These are phyloP conservation scores for Wickerhamiella siamensis DNA, from an alignment of 805 yeast species.

Conservation along the genomic window DNA sequence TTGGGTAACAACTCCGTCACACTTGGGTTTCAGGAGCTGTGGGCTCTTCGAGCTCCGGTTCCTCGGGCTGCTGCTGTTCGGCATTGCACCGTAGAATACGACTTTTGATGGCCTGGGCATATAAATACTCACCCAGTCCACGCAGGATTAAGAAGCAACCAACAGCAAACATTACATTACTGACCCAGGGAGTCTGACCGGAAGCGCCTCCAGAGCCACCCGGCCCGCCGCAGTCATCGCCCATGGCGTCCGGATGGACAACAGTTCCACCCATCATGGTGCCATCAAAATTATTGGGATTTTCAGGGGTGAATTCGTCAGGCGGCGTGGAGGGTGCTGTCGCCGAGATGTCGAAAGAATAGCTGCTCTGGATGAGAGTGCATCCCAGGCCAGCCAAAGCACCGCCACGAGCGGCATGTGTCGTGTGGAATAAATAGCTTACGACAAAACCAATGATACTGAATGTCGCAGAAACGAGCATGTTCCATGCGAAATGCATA, in stretches of 20 bases:
- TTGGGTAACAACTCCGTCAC: neutral
- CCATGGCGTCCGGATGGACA: slow-evolving; percentile 7
- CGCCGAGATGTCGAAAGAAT: slow-evolving; percentile 37
- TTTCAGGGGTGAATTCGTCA: slow-evolving; percentile 35
- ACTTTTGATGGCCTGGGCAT: slow-evolving; percentile 65
- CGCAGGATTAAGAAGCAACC: slow-evolving; percentile 55
- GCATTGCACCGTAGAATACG: slow-evolving; percentile 29
- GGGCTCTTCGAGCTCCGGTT: neutral
- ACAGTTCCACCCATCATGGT: slow-evolving; percentile 12
- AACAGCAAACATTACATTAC: slow-evolving; percentile 47
- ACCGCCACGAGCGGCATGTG: slow-evolving; percentile 95
- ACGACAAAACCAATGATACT: slow-evolving; percentile 86
- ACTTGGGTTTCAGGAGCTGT: neutral
- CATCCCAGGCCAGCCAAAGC: slow-evolving; percentile 83
- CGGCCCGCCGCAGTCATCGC: slow-evolving; percentile 8
- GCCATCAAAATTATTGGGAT: slow-evolving; percentile 45
- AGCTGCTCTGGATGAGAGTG: slow-evolving; percentile 63
- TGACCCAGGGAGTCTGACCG: slow-evolving; percentile 26
- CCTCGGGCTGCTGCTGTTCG: slow-evolving; percentile 1
- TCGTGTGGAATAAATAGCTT: slow-evolving; percentile 82
- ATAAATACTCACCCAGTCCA: slow-evolving; percentile 55
- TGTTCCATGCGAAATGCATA: slow-evolving; percentile 83
- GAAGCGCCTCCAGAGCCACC: slow-evolving; percentile 4
- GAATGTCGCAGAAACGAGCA: slow-evolving; percentile 76
- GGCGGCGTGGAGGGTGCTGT: slow-evolving; percentile 17